Evolutionary conservation across 2,329 filamentous ascomycete species (phyloP).

Genomic region (Akanthomyces lecanii): DNA sequence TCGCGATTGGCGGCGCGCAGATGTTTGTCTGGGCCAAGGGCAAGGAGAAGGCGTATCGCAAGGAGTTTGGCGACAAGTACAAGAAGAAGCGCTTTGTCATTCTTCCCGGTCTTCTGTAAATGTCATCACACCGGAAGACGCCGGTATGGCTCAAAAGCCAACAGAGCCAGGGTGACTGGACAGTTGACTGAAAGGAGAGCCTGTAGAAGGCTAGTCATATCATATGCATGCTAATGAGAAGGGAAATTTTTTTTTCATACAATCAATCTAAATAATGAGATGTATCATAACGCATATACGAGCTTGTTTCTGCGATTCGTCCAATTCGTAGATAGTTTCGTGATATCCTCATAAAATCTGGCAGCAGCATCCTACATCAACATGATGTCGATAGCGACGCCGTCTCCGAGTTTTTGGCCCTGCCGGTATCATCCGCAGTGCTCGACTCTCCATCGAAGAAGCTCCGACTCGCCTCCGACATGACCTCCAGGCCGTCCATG

Average conservation of each 20-base stretch:
- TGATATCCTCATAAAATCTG: neutral
- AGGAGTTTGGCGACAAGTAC: constrained; percentile 89
- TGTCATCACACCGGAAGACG: neutral
- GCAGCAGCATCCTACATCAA: constrained; percentile 13
- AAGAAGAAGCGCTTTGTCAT: constrained; percentile 88
- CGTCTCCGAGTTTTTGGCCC: constrained; percentile 35
- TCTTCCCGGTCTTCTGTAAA: constrained; percentile 70
- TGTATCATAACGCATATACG: neutral
- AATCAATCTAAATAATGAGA: neutral
- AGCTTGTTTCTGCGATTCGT: neutral
- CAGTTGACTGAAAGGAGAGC: neutral
- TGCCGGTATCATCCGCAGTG: constrained; percentile 26
- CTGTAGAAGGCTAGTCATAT: neutral
- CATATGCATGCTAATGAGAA: neutral
- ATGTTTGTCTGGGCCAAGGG: constrained; percentile 87
- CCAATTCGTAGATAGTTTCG: neutral
- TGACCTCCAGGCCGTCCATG: constrained; percentile 7
- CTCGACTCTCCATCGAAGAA: constrained; percentile 35
- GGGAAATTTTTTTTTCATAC: neutral
- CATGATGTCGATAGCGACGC: constrained; percentile 33
- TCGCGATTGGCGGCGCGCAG: constrained; percentile 64
- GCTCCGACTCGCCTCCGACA: constrained; percentile 37
- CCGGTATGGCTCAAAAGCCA: neutral
- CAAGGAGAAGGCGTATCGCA: constrained; percentile 87
- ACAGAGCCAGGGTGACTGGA: neutral